Base-by-base conservation (phyloP, 495 filamentous ascomycete species). In the Tuber indicum region DNA sequence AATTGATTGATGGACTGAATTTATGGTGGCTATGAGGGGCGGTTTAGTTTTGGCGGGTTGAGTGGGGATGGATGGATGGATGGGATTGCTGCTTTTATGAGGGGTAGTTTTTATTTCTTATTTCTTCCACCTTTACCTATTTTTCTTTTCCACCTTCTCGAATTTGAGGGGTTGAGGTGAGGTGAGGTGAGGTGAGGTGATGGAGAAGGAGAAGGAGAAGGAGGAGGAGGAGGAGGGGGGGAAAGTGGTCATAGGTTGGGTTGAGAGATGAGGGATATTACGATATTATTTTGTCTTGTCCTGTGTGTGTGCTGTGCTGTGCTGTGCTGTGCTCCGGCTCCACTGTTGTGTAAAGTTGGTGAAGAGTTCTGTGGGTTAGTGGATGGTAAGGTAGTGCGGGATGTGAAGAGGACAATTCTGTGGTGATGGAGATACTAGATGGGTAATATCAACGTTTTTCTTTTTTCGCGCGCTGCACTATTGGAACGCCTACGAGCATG, bases 181-280 rank as follows among this genome's bases (percentile, higher is more conserved):
- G n/a, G 23, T 52, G 49, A n/a, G 49, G 23, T 58, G 58, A 32
- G 58, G 58, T 17, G 26, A 17, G 26, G 5, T 16, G 58, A 66
- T 16, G 26, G 26, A 0, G 58, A 36, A 8, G 58, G 58, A 32
- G 52, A 4, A 16, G 52, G n/a, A 62, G 52, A 14, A 62, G 26
- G 12, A 14, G n/a, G 32, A 32, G n/a, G 39, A 41, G 39, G 52
- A 17, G 16, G 58, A 66, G 58, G 58, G 16, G 26, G 58, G 26
- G 14, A 62, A 36, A 66, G 58, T 26, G 26, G 32, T 66, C 26
- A 66, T 17, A 66, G 58, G 26, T 8, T 66, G 58, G 26, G 12
- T 66, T 36, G 58, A 19, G 58, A 66, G 58, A 66, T 66, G 58
- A 66, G 58, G n/a, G 58, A 66, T 66, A 66, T 66, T 66, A 16